These are phyloP conservation scores for Circinella minor DNA, from an alignment of 371 early-diverging fungal species.

Conservation along the genomic window DNA sequence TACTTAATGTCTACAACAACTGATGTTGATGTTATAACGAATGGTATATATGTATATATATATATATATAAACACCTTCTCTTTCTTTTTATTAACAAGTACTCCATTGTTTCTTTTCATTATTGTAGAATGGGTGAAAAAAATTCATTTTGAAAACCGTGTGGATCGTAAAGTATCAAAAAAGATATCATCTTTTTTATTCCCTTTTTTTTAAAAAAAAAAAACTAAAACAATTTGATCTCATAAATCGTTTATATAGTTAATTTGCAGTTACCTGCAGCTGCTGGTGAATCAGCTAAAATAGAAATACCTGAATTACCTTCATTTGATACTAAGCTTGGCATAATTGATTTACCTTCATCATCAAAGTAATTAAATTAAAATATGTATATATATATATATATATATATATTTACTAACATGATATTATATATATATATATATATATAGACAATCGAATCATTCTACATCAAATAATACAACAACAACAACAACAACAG, in stretches of 20 bases:
- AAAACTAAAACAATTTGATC: too few species aligned
- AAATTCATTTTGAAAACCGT: constrained; percentile 43
- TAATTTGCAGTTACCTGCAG: constrained; percentile 32
- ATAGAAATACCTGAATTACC: constrained; percentile 29
- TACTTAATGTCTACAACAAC: constrained; percentile 3
- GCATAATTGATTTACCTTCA: not conserved
- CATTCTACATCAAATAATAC: not conserved
- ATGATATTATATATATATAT: too few species aligned
- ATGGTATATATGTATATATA: constrained; percentile 13
- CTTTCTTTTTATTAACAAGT: not conserved
- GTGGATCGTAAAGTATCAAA: constrained; percentile 34
- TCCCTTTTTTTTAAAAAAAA: too few species aligned
- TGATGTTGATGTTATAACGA: constrained; percentile 7
- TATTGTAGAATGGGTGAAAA: constrained; percentile 43
- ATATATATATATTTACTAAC: not conserved
- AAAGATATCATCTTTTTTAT: too few species aligned
- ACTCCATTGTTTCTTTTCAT: not conserved
- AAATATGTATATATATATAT: not conserved
- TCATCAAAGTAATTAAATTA: not conserved
- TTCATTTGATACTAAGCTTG: constrained; percentile 5
- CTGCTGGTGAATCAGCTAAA: constrained; percentile 39
- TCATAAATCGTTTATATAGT: constrained; percentile 24
- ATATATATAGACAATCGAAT: too few species aligned
- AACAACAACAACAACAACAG: constrained; percentile 15
- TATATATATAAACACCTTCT: not conserved